Conservation (phyloP, 768 basidiomycete genomes). For the Boletus rex-veris region DNA sequence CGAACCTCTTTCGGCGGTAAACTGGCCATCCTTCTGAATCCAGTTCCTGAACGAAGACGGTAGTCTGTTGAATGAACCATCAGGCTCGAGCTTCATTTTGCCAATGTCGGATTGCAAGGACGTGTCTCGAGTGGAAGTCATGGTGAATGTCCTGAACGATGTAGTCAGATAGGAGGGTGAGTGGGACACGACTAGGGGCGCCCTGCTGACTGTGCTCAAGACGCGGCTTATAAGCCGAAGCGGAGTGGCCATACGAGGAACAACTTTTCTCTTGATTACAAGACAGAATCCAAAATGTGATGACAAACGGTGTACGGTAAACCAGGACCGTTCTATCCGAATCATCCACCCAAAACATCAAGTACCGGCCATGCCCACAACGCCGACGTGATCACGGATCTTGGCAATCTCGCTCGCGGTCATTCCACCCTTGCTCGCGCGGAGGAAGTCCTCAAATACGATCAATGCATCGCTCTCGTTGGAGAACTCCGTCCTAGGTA, state of each 20-base stretch:
- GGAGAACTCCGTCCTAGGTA: slow-evolving; percentile 55
- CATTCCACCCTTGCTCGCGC: slow-evolving; percentile 75
- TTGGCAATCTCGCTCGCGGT: slow-evolving; percentile 86
- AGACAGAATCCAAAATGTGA: not conserved
- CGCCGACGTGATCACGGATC: slow-evolving; percentile 84
- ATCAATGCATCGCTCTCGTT: slow-evolving; percentile 59
- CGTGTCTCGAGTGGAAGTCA: slow-evolving; percentile 33
- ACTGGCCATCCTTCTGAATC: slow-evolving; percentile 56
- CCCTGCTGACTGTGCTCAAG: not conserved
- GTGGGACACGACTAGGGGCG: slow-evolving; percentile 1
- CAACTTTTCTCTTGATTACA: not conserved
- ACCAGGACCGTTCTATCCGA: not conserved
- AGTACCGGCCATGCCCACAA: slow-evolving; percentile 85
- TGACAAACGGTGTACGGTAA: slow-evolving; percentile 17
- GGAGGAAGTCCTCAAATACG: slow-evolving; percentile 86
- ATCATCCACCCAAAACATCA: slow-evolving; percentile 28
- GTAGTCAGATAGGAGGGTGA: not conserved
- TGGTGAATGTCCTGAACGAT: slow-evolving; percentile 8
- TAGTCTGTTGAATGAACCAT: slow-evolving; percentile 67
- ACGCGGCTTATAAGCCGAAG: slow-evolving; percentile 8
- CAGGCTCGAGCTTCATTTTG: slow-evolving; percentile 48
- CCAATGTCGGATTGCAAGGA: slow-evolving; percentile 48
- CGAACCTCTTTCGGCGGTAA: slow-evolving; percentile 74
- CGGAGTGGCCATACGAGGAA: slow-evolving; percentile 17
- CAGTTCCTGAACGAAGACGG: slow-evolving; percentile 50